Evolutionary conservation across 164 flowering plant species (phyloP), one percentile per base, ranked within the genome.

Genomic region (Liquidambar formosana): DNA sequence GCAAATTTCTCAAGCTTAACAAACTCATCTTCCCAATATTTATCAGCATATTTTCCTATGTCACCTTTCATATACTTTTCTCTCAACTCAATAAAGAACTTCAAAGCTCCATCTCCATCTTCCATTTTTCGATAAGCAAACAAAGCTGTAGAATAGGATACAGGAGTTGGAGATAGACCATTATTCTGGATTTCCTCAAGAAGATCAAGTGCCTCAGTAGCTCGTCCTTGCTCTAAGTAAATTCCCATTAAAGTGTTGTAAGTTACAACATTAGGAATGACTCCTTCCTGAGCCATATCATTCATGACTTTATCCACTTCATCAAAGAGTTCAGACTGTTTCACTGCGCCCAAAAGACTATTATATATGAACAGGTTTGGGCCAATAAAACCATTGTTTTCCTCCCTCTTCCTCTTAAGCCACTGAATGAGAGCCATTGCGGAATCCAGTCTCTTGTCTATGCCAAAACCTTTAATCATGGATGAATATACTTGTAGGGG

Each of bases 41-140:
- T 82, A 33, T 75, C 71, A 62, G 16, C 46, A 45, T 76, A 81
- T 53, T 72, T 79, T 28, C 78, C 83, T 13, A 93, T 73, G 26
- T 87, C 91, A 27, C 92, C 91, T 1, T 78, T 88, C 43, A 51
- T 33, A 79, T 82, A 90, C 74, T 81, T 84, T 27, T 87, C 91
- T 71, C 83, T 84, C 14, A 82, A 47, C 41, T 84, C 83, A 70
- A 79, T 60, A 71, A 83, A 92, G 78, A 92, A 92, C 60, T 70
- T 67, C 16, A 96, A 65, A n/a, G 96, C 97, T 46, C 99, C 97
- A 77, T 77, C 63, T 60, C 90, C 98, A 68, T 96, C 96, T 82
- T 87, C 95, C 84, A 86, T 71, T 73, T 80, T 79, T 43, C 86
- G 82, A 76, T 88, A 96, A 61, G 89, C 95, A 76, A 83, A 63